phyloP scores from a whole-genome alignment of 768 basidiomycete species.

The Amanita exitialis region DNA sequence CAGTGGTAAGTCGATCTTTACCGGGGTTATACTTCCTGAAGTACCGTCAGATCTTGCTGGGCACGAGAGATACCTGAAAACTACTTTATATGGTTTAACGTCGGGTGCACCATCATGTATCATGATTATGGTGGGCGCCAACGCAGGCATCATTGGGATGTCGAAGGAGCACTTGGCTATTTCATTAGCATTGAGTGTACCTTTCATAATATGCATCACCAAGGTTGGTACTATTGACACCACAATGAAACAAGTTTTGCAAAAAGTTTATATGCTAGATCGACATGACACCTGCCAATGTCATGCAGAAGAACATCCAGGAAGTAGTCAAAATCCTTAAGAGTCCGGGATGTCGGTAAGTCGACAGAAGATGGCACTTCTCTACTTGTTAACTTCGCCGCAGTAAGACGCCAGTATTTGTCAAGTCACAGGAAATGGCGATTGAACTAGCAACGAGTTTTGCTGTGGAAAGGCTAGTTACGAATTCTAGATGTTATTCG shows the following conservation, averaged over 20 bases:
- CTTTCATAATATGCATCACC: conserved; percentile 88
- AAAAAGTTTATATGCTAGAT: conserved; percentile 35
- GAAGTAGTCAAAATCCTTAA: conserved; percentile 89
- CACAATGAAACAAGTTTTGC: not conserved
- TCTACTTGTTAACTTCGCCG: not conserved
- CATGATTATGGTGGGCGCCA: conserved; percentile 89
- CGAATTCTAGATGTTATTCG: not conserved
- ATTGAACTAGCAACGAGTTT: conserved; percentile 71
- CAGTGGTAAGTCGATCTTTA: conserved; percentile 42
- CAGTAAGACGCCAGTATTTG: conserved; percentile 78
- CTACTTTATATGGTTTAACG: conserved; percentile 90
- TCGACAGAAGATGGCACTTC: conserved; percentile 5
- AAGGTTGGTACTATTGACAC: conserved; percentile 49
- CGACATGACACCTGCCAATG: conserved; percentile 94
- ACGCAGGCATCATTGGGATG: conserved; percentile 88
- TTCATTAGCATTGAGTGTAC: conserved; percentile 85
- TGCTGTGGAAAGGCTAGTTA: conserved; percentile 54
- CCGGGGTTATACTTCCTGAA: not conserved
- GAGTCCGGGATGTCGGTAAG: conserved; percentile 85
- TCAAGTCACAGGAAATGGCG: conserved; percentile 73
- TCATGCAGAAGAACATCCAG: conserved; percentile 83
- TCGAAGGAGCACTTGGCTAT: conserved; percentile 96
- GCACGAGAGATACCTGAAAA: conserved; percentile 88
- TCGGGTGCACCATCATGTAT: conserved; percentile 91
- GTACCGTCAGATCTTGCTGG: conserved; percentile 75